Percentiles rank a stretch among this genome's conserved stretches.
phyloP scores from a whole-genome alignment of 371 early-diverging fungal genomes.

The Mucor racemosus region DNA sequence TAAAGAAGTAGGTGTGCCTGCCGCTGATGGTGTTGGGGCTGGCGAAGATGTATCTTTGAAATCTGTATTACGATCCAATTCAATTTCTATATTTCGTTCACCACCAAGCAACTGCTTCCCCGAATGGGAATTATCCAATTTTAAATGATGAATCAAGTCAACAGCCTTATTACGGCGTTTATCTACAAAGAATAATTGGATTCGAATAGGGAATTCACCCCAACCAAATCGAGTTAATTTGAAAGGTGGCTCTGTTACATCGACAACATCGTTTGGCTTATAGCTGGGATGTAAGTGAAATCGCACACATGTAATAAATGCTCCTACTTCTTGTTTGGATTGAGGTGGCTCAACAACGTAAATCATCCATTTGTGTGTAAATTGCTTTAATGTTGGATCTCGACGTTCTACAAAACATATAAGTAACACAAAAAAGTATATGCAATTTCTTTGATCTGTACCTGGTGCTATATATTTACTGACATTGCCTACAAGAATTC shows the following conservation, averaged over 20 bases:
- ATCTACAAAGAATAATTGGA: conserved; percentile 83
- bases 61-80: conserved; percentile 82
- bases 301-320: conserved; percentile 81
- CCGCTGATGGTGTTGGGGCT: neutral
- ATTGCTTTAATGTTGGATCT: conserved; percentile 62
- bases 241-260: conserved; percentile 80
- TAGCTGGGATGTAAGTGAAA: conserved; percentile 91
- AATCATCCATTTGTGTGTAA: conserved; percentile 90
- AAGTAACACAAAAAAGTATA: neutral
- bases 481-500: conserved; percentile 86
- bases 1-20: neutral
- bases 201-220: conserved; percentile 92
- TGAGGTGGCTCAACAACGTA: conserved; percentile 73
- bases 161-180: conserved; percentile 80
- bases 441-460: conserved; percentile 16
- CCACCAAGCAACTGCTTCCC: conserved; percentile 76
- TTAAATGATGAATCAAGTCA: conserved; percentile 83
- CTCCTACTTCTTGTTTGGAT: conserved; percentile 54
- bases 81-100: conserved; percentile 80
- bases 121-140: conserved; percentile 73
- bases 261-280: conserved; percentile 85
- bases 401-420: conserved; percentile 53
- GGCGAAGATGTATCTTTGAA: conserved; percentile 49
- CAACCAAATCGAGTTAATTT: conserved; percentile 86
- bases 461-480: conserved; percentile 73